Conservation (phyloP, 352 stramenopile genomes). For the Pythium vanterpoolii region DNA sequence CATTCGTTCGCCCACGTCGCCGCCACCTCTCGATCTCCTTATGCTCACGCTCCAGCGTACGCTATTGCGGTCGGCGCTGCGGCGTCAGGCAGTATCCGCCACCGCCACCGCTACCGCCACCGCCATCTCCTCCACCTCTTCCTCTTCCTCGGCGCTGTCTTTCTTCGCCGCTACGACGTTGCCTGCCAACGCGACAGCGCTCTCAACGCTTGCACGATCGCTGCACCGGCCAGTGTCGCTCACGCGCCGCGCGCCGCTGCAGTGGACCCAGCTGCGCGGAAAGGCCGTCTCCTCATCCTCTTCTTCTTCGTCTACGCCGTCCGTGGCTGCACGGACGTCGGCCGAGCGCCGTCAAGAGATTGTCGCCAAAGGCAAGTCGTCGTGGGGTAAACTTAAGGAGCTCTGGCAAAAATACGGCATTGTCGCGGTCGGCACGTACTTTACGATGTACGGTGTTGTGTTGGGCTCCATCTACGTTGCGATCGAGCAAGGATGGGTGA, state of each 20-base stretch:
- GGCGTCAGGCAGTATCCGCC: not conserved
- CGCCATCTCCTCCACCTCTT: no score
- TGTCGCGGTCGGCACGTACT: slow-evolving; percentile 81
- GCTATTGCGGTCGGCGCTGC: not conserved
- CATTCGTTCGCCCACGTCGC: not conserved
- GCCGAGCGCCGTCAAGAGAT: slow-evolving; percentile 30
- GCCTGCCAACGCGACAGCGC: not conserved
- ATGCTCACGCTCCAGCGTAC: not conserved
- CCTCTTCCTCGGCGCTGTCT: not conserved
- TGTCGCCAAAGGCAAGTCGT: slow-evolving; percentile 37
- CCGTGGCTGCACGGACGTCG: slow-evolving; percentile 11
- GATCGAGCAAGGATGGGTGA: slow-evolving; percentile 78
- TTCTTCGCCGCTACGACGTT: not conserved
- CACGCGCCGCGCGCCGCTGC: slow-evolving; percentile 9
- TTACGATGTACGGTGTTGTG: slow-evolving; percentile 73
- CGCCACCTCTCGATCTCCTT: not conserved
- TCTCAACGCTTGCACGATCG: not conserved
- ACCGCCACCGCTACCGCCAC: no score
- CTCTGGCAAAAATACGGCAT: slow-evolving; percentile 83
- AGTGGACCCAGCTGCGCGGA: slow-evolving; percentile 10
- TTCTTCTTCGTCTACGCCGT: slow-evolving; percentile 18
- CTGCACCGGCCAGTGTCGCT: not conserved
- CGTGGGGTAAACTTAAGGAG: slow-evolving; percentile 63
- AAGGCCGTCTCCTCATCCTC: slow-evolving; percentile 23
- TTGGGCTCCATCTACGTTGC: slow-evolving; percentile 78